These are phyloP conservation scores for Panicum miliaceum DNA, from an alignment of 176 grass and related monocot species.

Conservation along the genomic window DNA sequence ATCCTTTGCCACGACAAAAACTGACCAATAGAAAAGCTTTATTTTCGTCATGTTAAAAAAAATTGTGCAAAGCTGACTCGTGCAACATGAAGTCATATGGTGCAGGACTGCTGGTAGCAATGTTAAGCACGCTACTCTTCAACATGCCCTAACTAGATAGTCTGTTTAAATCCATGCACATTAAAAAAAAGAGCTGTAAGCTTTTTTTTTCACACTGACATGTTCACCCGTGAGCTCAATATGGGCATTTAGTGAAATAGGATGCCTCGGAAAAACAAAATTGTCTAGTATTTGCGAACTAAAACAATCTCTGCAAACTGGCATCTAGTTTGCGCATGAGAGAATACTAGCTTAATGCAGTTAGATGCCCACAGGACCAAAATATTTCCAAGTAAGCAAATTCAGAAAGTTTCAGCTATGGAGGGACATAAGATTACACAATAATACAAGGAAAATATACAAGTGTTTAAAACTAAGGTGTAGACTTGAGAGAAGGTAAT, in stretches of 20 bases:
- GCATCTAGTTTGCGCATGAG: not conserved
- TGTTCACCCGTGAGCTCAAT: not conserved
- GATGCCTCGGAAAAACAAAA: not conserved
- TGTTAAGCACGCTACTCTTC: not conserved
- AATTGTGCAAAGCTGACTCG: not conserved
- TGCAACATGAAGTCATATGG: not conserved
- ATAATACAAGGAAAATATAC: no score
- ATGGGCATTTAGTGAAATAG: no score
- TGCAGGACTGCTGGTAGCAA: no score
- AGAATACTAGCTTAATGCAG: not conserved
- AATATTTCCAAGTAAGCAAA: constrained; percentile 14
- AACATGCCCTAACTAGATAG: not conserved
- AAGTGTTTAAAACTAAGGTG: not conserved
- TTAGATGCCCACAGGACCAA: not conserved
- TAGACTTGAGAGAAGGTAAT: constrained; percentile 8
- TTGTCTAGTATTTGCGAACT: not conserved
- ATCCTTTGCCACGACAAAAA: not conserved
- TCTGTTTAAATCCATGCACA: not conserved
- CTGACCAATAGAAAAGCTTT: not conserved
- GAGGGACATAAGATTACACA: not conserved
- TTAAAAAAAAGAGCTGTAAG: not conserved
- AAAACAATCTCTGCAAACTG: not conserved
- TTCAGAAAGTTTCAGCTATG: not conserved
- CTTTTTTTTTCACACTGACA: not conserved
- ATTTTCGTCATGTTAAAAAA: not conserved